Base-by-base conservation (phyloP, 139 green algal species). In the Chlorella vulgaris region DNA sequence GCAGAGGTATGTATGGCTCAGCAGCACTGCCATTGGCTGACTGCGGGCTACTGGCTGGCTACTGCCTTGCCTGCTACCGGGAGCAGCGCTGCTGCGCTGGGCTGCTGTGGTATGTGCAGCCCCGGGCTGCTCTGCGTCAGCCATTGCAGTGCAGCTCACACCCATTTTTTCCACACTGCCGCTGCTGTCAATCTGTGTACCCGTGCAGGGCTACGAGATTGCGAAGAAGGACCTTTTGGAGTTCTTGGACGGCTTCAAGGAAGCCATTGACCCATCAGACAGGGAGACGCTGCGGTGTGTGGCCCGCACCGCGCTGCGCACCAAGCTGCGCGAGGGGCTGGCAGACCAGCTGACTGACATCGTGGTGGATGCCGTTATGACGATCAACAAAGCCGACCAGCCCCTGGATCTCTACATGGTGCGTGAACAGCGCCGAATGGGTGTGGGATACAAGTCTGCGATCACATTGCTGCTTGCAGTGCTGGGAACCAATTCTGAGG, bases 351-450 rank as follows among this genome's bases (percentile, higher is more conserved):
- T 98, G 78, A 97, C 95, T 21, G 94, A 97, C 86, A 96, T 96
- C 60, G 93, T 97, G 62, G 91, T 91, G 31, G 93, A 98, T 60
- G 91, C 93, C 28, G 91, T 98, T 53, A 75, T 97, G 38, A 93
- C 86, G 3, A 93, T 98, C 69, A 73, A 81, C 24, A 89, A 94
- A 78, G 86, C 88, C 2, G 89, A 93, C 19, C 81, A 96, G 90
- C 89, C 93, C 3, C 90, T 99, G 15, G 96, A 99, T 87, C 90
- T 99, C 39, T 93, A 96, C 88, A 99, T 99, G 96, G 94, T 96
- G 69, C 36, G 31, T 7, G 4, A 35, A 22, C 67, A 65, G 55
- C 47, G 15, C 13, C 47, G 15, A 15, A 55, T 10, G 47, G 47
- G 47, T n/a, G n/a, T n/a, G 47, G 13, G 47, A 10, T 10, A 15